Conservation (phyloP, 2,329 filamentous ascomycete species). For the Arthrobotrys entomopaga region DNA sequence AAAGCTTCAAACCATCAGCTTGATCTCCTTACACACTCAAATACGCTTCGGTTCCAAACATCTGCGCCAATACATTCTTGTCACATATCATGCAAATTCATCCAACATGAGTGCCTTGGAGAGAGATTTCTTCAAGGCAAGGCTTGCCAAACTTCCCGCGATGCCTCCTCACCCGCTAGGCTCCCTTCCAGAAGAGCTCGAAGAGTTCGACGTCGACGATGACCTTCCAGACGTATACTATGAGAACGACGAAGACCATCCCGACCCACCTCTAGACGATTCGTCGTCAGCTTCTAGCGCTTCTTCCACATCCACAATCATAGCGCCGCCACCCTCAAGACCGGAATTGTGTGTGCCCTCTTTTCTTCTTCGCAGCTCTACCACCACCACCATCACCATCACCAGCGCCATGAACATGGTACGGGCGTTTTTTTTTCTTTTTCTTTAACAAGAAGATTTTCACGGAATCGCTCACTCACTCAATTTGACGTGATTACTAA, state of each 20-base stretch:
- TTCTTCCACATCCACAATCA: conserved; percentile 90
- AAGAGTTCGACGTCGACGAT: conserved; percentile 68
- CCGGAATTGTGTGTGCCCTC: conserved; percentile 70
- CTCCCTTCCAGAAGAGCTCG: conserved; percentile 61
- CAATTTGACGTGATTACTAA: conserved; percentile 10
- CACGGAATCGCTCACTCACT: neutral
- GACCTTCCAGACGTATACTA: conserved; percentile 63
- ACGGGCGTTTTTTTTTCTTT: conserved; percentile 58
- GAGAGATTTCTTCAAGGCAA: conserved; percentile 79
- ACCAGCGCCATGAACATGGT: conserved; percentile 43
- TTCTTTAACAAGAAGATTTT: conserved; percentile 57
- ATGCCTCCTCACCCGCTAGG: conserved; percentile 64
- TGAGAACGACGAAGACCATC: conserved; percentile 60
- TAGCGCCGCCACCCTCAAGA: conserved; percentile 79
- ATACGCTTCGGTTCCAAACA: neutral
- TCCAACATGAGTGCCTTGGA: conserved; percentile 80
- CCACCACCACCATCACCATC: conserved; percentile 1
- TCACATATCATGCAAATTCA: conserved; percentile 14
- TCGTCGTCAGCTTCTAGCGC: conserved; percentile 84
- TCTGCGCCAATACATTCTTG: neutral
- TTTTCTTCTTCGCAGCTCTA: conserved; percentile 26
- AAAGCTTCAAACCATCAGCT: neutral
- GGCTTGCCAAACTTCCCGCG: conserved; percentile 72
- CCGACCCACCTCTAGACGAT: conserved; percentile 63
- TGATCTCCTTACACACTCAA: too few species aligned